A percentile compares a stretch with the other conserved stretches of the same genome.
Conservation (phyloP, 2,329 filamentous ascomycete species). For the Cordyceps militaris region DNA sequence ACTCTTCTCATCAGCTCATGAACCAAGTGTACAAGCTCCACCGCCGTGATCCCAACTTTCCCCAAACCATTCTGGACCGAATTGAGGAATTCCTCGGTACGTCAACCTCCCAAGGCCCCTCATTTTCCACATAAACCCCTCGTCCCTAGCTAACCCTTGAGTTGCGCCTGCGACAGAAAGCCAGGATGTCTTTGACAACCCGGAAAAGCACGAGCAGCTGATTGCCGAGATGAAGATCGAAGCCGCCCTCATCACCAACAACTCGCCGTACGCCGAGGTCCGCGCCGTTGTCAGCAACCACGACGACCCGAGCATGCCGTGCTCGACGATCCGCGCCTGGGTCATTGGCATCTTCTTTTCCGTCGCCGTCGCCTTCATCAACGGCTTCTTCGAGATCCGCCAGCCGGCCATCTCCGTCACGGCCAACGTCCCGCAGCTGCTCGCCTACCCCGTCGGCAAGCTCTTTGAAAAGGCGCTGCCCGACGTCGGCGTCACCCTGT, state of each 20-base stretch:
- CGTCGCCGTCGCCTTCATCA: constrained; percentile 23
- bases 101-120: neutral
- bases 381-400: constrained; percentile 32
- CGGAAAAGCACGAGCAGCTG: constrained; percentile 30
- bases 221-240: constrained; percentile 28
- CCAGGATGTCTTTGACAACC: constrained; percentile 27
- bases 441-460: constrained; percentile 26
- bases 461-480: constrained; percentile 36
- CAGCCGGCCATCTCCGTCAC: constrained; percentile 29
- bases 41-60: constrained; percentile 23
- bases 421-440: constrained; percentile 29
- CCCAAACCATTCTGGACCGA: constrained; percentile 18
- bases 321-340: constrained; percentile 30
- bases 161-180: constrained; percentile 14
- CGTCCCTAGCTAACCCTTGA: neutral
- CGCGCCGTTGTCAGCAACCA: constrained; percentile 32
- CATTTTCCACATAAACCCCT: too few relatives aligned
- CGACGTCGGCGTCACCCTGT: constrained; percentile 35
- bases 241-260: constrained; percentile 23
- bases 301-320: constrained; percentile 28
- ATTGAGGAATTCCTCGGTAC: constrained; percentile 21
- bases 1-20: constrained; percentile 17
- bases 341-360: constrained; percentile 27
- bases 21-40: constrained; percentile 21
- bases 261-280: constrained; percentile 28